Evolutionary conservation across 2,329 filamentous ascomycete genomes (phyloP), one percentile per base, ranked within the genome.

Genomic region (Curvularia eragrostidis): DNA sequence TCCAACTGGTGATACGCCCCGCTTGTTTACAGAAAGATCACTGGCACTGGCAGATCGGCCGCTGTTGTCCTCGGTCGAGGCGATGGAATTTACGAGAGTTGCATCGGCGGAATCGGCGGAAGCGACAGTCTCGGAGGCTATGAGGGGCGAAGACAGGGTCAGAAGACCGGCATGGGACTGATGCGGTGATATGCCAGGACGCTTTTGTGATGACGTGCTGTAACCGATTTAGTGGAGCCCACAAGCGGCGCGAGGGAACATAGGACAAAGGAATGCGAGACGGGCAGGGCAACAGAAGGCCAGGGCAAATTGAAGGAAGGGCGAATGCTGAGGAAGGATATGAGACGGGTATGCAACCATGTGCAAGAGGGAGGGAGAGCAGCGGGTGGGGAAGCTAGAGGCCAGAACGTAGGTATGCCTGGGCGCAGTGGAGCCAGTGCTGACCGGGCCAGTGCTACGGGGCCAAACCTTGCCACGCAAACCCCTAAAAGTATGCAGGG

Each of bases 1-100:
- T 69, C 87, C 85, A 50, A 85, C 87, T 10, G 90, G 89, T 9
- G 91, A 93, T 19, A 85, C 82, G 23, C 87, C 87, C 58, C 89
- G 85, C 65, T 84, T 84, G 61, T 79, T 67, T 15, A 69, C 58
- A 52, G 68, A 52, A 41, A 70, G 57, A 66, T 73, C 72, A 58
- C 73, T 63, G 50, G 75, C 76, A 47, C 67, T 70, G 41, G 76
- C 62, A 71, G 74, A 62, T 26, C 51, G 71, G 38, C 67, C 62
- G 62, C 71, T 65, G 24, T 64, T 63, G 49, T 70, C 69, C 44
- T 72, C 62, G 62, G 64, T 60, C 49, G 69, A 69, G 32, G 68
- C 58, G 43, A 68, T 55, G 53, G 72, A 68, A 55, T 79, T 78
- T 52, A 68, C 66, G 56, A 70, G 62, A 13, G 64, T 63, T 38